Evolutionary conservation across 2,329 filamentous ascomycete species (phyloP), one percentile per base, ranked within the genome.

Genomic region (Penicillium sp.): DNA sequence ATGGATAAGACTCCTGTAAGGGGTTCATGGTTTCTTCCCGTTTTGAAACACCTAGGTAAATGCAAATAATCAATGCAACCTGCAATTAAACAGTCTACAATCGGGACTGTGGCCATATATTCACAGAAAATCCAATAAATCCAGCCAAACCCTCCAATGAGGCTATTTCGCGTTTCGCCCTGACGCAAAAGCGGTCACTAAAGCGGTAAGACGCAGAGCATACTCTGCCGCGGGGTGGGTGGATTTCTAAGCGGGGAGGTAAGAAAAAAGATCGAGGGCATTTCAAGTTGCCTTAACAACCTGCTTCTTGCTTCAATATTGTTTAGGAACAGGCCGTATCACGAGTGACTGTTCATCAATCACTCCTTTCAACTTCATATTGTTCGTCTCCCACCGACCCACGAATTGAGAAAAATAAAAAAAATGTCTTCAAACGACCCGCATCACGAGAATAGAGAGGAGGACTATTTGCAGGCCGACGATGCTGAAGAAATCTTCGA

Each of bases 401-500:
- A 53, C 38, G 3, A 4, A 43, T 9, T 25, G 38, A 25, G 52
- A 48, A 33, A 37, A 41, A 57, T 25, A 46, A 42, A 25, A 56
- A 46, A 55, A 58, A 76, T 75, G 72, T 73, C 73, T 12, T 69
- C 73, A 17, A 71, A 73, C 63, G 67, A 75, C 37, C 67, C 70
- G 35, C 59, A 68, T 45, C 77, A 74, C 53, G 81, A 86, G 56
- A 84, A 87, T 61, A 84, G 86, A 54, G 85, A 88, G 60, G 85
- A 88, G 67, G 87, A 86, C 64, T 87, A 93, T 77, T 85, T 96
- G 62, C 87, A 88, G 67, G 85, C 85, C 54, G 87, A 89, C 38
- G 93, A 96, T 64, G 88, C 86, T 3, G 88, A 85, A 29, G 91
- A 96, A 77, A 87, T 94, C 74, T 83, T 92, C 54, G 79, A 84